Base-by-base conservation (phyloP, 148 eudicot species). In the Drosera capensis region DNA sequence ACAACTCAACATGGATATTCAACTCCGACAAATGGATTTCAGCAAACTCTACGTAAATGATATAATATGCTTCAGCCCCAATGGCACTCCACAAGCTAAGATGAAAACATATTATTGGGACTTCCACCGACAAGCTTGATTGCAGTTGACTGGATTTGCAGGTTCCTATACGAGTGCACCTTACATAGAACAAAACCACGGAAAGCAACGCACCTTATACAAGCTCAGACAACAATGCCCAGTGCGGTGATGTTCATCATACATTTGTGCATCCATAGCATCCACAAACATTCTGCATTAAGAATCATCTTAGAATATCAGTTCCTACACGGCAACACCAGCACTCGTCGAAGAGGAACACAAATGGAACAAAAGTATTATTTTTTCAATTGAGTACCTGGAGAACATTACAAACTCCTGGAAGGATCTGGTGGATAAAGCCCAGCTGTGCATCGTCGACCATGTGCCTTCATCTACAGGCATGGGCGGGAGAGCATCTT, bases 401-500 rank as follows among this genome's bases (percentile, higher is more conserved):
- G 85, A 70, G 48, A 90, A 90, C 97, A 90, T 90, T 25, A 90
- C 78, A 49, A 75, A 84, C 68, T 90, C 97, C 43, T 80, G 49
- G 62, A 90, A 90, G 20, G 97, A 90, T 62, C 56, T 67, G 17
- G 97, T 84, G 13, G 97, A 95, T 54, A 90, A 59, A 70, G 65
- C 84, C 97, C 95, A 90, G 49, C 82, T 78, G 54, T 84, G 77
- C 87, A 68, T 84, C 36, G 80, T 93, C 29, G 95, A 78, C 97
- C 97, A 90, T 11, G 95, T 68, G 55, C 51, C 97, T 28, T 74
- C 82, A 53, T 67, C 82, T 50, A 40, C 20, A 35, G 97, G 95
- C 97, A 90, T 90, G 41, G 72, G 65, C 31, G 97, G 97, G 40
- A 84, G 73, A 55, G 64, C 54, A 40, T 48, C 60, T 48, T 41